phyloP scores from a whole-genome alignment of 306 rosid species.

The Bauhinia variegata region DNA sequence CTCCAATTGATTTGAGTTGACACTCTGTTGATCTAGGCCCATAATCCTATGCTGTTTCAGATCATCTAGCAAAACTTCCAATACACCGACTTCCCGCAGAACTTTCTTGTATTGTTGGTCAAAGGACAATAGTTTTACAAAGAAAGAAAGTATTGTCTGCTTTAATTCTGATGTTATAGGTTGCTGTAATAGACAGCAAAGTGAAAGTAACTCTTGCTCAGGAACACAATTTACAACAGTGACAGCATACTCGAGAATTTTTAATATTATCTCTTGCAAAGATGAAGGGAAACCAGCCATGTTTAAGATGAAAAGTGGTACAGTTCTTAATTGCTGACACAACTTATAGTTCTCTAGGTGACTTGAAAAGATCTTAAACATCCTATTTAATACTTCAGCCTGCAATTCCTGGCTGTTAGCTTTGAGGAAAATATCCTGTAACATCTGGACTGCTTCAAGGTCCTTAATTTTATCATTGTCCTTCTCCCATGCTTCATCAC shows the following conservation, averaged over 20 bases:
- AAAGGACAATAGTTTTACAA: conserved; percentile 92
- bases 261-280: conserved; percentile 87
- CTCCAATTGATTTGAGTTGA: conserved; percentile 53
- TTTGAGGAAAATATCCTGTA: conserved; percentile 97
- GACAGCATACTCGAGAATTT: conserved; percentile 99
- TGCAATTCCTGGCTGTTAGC: conserved; percentile 81
- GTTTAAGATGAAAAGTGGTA: conserved; percentile 94
- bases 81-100: conserved; percentile 97
- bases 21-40: conserved; percentile 65
- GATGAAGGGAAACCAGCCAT: conserved; percentile 90
- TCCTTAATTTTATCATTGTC: conserved; percentile 89
- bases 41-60: conserved; percentile 81
- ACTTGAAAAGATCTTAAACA: conserved; percentile 94
- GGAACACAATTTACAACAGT: conserved; percentile 98
- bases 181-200: conserved; percentile 97
- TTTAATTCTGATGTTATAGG: conserved; percentile 88
- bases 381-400: conserved; percentile 93
- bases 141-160: conserved; percentile 88
- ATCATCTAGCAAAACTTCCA: conserved; percentile 95
- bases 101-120: conserved; percentile 98
- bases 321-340: conserved; percentile 93
- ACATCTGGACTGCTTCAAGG: conserved; percentile 98
- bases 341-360: conserved; percentile 90
- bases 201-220: conserved; percentile 97
- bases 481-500: conserved; percentile 91